Percentiles rank a stretch among this genome's conserved stretches.
Evolutionary conservation across 169 alveolate genomes (phyloP).

Genomic region (Fabrea salina): DNA sequence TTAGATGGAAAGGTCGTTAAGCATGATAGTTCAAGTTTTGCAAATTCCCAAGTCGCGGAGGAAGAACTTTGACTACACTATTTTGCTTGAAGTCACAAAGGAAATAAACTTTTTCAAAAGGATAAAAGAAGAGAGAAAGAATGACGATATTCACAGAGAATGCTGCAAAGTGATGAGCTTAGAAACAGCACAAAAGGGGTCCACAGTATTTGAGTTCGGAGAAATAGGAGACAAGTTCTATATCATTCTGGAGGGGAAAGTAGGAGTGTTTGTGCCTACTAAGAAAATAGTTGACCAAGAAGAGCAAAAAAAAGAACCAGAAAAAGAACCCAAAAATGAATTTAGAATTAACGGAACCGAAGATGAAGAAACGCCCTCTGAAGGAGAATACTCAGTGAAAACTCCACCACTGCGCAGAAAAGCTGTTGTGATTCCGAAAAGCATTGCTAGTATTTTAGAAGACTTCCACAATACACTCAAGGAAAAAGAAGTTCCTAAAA

Average conservation of each 20-base stretch:
- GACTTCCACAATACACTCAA: neutral
- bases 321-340: neutral
- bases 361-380: neutral
- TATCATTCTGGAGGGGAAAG: conserved; percentile 29
- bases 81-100: neutral
- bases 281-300: neutral
- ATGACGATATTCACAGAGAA: conserved; percentile 7
- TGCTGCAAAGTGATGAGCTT: neutral
- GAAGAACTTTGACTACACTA: too few relatives aligned
- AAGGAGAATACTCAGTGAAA: too few relatives aligned
- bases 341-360: neutral
- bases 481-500: neutral
- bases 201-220: conserved; percentile 1
- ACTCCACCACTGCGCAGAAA: too few relatives aligned
- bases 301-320: neutral
- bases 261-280: conserved; percentile 4
- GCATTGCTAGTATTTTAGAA: neutral
- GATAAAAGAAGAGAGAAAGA: neutral
- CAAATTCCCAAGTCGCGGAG: too few relatives aligned
- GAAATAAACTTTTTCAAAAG: neutral
- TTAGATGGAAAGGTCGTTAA: too few relatives aligned
- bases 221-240: conserved; percentile 29
- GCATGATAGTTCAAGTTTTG: too few relatives aligned
- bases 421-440: too few relatives aligned
- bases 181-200: neutral